These are phyloP conservation scores for Sechiopsis laciniata DNA, from an alignment of 306 rosid species.

Conservation along the genomic window DNA sequence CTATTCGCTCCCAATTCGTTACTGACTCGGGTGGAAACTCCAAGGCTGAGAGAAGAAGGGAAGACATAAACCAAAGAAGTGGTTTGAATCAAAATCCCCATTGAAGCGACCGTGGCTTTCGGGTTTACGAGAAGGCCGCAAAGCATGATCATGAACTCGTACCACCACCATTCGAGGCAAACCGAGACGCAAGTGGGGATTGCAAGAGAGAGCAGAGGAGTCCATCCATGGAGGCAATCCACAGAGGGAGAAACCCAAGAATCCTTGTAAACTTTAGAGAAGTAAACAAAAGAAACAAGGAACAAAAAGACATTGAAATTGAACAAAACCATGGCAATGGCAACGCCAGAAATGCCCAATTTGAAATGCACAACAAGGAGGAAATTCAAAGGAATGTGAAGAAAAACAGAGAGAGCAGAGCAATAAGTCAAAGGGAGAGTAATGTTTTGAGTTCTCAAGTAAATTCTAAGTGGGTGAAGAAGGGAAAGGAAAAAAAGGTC, in stretches of 20 bases:
- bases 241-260: constrained; percentile 70
- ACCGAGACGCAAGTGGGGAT: constrained; percentile 84
- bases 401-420: constrained; percentile 64
- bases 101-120: constrained; percentile 72
- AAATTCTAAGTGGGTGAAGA: constrained; percentile 80
- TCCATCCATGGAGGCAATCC: constrained; percentile 76
- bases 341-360: constrained; percentile 80
- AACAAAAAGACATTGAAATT: constrained; percentile 61
- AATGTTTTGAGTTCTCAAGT: constrained; percentile 67
- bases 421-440: constrained; percentile 73
- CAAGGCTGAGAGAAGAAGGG: constrained; percentile 77
- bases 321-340: constrained; percentile 73
- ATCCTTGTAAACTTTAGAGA: constrained; percentile 65
- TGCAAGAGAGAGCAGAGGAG: constrained; percentile 55
- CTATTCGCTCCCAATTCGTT: constrained; percentile 75
- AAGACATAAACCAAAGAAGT: constrained; percentile 78
- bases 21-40: constrained; percentile 75
- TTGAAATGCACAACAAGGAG: constrained; percentile 53
- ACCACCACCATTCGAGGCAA: constrained; percentile 99
- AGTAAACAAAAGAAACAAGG: constrained; percentile 48
- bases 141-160: constrained; percentile 77
- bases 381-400: constrained; percentile 78
- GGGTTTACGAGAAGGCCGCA: constrained; percentile 79
- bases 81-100: constrained; percentile 89
- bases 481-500: constrained; percentile 82